Conservation (phyloP, 495 filamentous ascomycete genomes). For the Hypoxylon subgilvum region DNA sequence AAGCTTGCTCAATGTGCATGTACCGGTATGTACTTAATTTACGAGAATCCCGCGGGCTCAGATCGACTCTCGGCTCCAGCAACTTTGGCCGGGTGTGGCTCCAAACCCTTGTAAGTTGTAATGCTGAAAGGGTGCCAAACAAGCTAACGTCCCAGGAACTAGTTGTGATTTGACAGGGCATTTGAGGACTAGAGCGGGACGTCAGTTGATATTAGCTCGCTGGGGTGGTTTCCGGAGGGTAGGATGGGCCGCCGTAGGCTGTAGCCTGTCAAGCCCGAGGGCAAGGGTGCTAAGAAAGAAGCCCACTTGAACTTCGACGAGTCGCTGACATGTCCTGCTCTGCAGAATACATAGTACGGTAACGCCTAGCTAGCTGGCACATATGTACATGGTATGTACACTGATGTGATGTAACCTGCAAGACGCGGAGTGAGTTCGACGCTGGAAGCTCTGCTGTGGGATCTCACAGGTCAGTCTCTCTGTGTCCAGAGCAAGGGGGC, state of each 20-base stretch:
- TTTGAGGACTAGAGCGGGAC: slow-evolving; percentile 10
- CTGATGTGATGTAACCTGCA: slow-evolving; percentile 37
- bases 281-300: slow-evolving; percentile 24
- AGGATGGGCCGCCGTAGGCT: slow-evolving; percentile 27
- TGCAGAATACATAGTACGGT: slow-evolving; percentile 25
- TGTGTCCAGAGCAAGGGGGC: slow-evolving; percentile 19
- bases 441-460: slow-evolving; percentile 29
- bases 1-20: slow-evolving; percentile 32
- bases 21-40: slow-evolving; percentile 39
- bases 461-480: slow-evolving; percentile 38
- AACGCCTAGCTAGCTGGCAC: slow-evolving; percentile 8
- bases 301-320: slow-evolving; percentile 23
- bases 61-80: slow-evolving; percentile 40
- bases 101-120: slow-evolving; percentile 38
- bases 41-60: slow-evolving; percentile 40
- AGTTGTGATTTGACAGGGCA: slow-evolving; percentile 36
- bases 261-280: slow-evolving; percentile 26
- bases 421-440: slow-evolving; percentile 29
- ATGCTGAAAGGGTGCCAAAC: slow-evolving; percentile 38
- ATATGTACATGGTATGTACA: slow-evolving; percentile 4
- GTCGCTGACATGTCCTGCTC: slow-evolving; percentile 30
- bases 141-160: slow-evolving; percentile 37
- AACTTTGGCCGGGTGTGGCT: slow-evolving; percentile 37
- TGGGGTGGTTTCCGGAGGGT: slow-evolving; percentile 33
- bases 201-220: slow-evolving; percentile 30